Percentiles rank a stretch among this genome's conserved stretches.
These are phyloP conservation scores for Nemania diffusa DNA, from an alignment of 2,329 filamentous ascomycete species.

Conservation along the genomic window DNA sequence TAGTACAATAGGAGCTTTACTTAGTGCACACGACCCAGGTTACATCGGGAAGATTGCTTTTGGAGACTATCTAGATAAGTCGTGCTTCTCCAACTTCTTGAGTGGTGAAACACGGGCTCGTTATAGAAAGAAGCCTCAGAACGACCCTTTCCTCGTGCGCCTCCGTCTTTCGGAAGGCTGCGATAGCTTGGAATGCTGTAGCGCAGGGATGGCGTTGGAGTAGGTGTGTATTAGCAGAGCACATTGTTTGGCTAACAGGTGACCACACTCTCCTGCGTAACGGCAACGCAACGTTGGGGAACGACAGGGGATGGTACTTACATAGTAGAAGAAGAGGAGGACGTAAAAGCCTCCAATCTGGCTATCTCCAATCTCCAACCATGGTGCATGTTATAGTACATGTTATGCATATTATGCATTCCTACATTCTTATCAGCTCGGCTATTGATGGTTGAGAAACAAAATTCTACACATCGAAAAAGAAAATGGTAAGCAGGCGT, in stretches of 20 bases:
- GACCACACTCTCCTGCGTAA: conserved; percentile 20
- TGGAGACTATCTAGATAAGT: background rate
- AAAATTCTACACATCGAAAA: conserved; percentile 1
- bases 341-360: background rate
- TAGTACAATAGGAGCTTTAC: background rate
- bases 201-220: conserved; percentile 9
- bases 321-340: background rate
- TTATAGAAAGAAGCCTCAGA: background rate
- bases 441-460: conserved; percentile 17
- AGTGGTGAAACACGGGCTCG: background rate
- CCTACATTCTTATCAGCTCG: conserved; percentile 21
- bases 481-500: too few relatives aligned
- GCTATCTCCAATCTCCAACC: conserved; percentile 10
- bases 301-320: background rate
- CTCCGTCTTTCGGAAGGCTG: background rate
- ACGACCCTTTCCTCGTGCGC: background rate
- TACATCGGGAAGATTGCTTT: conserved; percentile 2
- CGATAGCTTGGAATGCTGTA: conserved; percentile 1
- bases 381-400: background rate
- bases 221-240: background rate
- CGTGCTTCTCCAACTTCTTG: background rate
- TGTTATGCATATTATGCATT: conserved; percentile 7
- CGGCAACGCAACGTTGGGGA: conserved; percentile 6
- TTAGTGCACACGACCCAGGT: background rate
- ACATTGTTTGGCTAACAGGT: conserved; percentile 21